Conservation (phyloP, 2,329 filamentous ascomycete species). For the Talaromyces verruculosus region DNA sequence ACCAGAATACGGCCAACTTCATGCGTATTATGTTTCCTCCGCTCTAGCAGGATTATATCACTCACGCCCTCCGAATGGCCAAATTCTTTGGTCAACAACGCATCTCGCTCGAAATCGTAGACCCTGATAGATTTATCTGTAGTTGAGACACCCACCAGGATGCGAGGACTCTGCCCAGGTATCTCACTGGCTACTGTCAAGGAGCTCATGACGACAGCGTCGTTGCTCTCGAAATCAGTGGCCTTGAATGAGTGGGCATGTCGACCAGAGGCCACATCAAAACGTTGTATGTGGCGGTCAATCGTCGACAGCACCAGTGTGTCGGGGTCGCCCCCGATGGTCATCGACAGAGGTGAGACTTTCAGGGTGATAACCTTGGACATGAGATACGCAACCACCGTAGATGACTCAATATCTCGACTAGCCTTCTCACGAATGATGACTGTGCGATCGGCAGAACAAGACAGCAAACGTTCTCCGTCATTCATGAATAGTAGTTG, state of each 20-base stretch:
- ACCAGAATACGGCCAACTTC: slow-evolving; percentile 56
- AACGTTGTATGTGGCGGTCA: slow-evolving; percentile 61
- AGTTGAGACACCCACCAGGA: slow-evolving; percentile 84
- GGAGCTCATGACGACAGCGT: slow-evolving; percentile 80
- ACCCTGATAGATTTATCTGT: slow-evolving; percentile 93
- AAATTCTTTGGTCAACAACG: slow-evolving; percentile 83
- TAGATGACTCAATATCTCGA: slow-evolving; percentile 56
- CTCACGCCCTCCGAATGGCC: slow-evolving; percentile 94
- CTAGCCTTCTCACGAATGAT: slow-evolving; percentile 77
- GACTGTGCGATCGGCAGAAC: slow-evolving; percentile 82
- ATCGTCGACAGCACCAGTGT: slow-evolving; percentile 60
- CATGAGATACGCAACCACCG: slow-evolving; percentile 73
- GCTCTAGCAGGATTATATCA: slow-evolving; percentile 70
- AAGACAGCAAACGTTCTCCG: slow-evolving; percentile 72
- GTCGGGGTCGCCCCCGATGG: slow-evolving; percentile 62
- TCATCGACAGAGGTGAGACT: slow-evolving; percentile 82
- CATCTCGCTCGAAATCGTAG: slow-evolving; percentile 76
- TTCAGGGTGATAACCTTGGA: slow-evolving; percentile 77
- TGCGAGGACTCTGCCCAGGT: slow-evolving; percentile 58
- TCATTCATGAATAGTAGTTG: slow-evolving; percentile 73
- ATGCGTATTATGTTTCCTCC: slow-evolving; percentile 38
- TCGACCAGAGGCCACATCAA: slow-evolving; percentile 66
- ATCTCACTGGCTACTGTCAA: slow-evolving; percentile 61
- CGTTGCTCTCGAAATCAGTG: slow-evolving; percentile 73
- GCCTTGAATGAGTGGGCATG: slow-evolving; percentile 75